These are phyloP conservation scores for Dictyostelium firmibasis DNA, from an alignment of 78 protist species.

Conservation along the genomic window DNA sequence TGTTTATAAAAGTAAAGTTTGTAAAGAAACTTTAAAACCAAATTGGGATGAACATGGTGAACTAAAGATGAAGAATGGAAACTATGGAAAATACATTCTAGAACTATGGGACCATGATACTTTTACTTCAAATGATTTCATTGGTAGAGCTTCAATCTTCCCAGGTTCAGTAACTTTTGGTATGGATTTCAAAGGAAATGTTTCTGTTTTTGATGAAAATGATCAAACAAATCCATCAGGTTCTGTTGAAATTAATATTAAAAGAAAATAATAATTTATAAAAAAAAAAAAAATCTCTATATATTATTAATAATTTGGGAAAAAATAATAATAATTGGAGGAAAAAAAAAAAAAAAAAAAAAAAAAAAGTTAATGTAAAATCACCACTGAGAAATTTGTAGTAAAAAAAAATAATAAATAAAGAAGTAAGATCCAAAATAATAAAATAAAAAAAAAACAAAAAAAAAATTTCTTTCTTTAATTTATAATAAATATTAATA, in stretches of 20 bases:
- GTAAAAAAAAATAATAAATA: no score
- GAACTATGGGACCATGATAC: constrained; percentile 33
- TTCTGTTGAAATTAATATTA: neutral
- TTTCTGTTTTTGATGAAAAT: neutral
- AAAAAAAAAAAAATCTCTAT: no score
- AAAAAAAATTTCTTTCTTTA: no score
- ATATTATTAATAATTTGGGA: no score
- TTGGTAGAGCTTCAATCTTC: neutral
- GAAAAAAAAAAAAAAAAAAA: neutral
- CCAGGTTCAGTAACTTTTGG: neutral
- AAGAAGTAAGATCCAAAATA: no score
- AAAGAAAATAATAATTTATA: neutral
- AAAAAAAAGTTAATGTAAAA: no score
- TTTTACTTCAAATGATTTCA: constrained; percentile 14
- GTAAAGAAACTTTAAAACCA: neutral
- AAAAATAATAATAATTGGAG: neutral
- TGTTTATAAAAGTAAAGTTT: neutral
- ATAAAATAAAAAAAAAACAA: no score
- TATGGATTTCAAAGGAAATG: neutral
- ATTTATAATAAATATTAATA: no score
- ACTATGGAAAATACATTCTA: neutral
- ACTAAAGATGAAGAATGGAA: neutral
- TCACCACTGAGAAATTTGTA: no score
- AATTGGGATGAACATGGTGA: neutral
- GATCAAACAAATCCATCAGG: neutral